Evolutionary conservation across 306 rosid genomes (phyloP).

Genomic region (Amphicarpaea edgeworthii): DNA sequence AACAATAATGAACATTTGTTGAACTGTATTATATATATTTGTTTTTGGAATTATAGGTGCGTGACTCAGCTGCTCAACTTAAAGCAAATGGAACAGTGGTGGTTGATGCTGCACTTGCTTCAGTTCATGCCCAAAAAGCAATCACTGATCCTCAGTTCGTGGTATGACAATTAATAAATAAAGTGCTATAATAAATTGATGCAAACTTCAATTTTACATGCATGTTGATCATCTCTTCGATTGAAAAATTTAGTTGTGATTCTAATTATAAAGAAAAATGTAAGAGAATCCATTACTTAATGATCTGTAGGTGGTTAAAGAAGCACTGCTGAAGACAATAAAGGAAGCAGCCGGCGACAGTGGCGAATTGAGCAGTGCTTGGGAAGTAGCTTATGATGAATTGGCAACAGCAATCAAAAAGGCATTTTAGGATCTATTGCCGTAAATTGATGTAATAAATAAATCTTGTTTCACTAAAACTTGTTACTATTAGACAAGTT

Average conservation of each 20-base stretch:
- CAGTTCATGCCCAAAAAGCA: constrained; percentile 31
- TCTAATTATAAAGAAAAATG: background rate
- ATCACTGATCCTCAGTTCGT: constrained; percentile 35
- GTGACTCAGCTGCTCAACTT: constrained; percentile 41
- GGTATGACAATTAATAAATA: background rate
- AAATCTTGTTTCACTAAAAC: constrained; percentile 11
- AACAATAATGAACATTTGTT: too few species aligned
- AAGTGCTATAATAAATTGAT: too few species aligned
- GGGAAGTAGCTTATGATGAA: constrained; percentile 47
- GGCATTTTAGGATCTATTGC: background rate
- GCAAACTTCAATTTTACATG: too few species aligned
- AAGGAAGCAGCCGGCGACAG: constrained; percentile 40
- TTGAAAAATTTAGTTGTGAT: background rate
- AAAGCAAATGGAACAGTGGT: constrained; percentile 28
- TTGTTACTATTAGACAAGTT: constrained; percentile 6
- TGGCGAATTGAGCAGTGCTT: constrained; percentile 34
- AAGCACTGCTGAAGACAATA: constrained; percentile 44
- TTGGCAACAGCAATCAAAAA: constrained; percentile 41
- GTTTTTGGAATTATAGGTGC: background rate
- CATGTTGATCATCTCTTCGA: too few species aligned
- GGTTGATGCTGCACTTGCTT: constrained; percentile 4
- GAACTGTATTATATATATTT: too few species aligned
- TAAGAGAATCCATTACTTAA: background rate
- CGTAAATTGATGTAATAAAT: background rate
- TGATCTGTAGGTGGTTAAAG: constrained; percentile 37